phyloP scores from a whole-genome alignment of 1,139 yeast genomes.

The Saccharomyces hybrid region DNA sequence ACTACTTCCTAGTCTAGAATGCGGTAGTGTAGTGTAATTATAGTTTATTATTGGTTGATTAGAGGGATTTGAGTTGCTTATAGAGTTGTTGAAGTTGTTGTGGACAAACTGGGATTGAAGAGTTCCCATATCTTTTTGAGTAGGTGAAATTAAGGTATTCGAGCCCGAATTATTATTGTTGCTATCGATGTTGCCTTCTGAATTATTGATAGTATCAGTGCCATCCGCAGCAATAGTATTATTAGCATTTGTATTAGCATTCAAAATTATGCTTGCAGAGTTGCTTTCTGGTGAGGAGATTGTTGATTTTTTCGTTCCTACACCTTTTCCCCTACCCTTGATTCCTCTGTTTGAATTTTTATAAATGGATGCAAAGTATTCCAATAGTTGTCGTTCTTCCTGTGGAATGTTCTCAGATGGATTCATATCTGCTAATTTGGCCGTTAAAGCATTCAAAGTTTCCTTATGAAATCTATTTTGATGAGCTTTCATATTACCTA shows the following conservation, averaged over 20 bases:
- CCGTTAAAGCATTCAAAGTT: constrained; percentile 58
- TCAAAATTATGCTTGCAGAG: background rate
- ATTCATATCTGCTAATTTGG: constrained; percentile 50
- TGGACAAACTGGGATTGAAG: background rate
- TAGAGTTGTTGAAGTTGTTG: background rate
- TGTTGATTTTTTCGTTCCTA: background rate
- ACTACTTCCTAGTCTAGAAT: background rate
- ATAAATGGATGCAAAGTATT: constrained; percentile 73
- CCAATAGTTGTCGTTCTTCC: constrained; percentile 59
- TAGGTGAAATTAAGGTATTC: background rate
- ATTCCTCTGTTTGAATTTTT: constrained; percentile 87
- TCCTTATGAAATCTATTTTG: constrained; percentile 81
- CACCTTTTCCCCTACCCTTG: constrained; percentile 71
- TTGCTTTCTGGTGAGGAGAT: background rate
- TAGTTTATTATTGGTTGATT: background rate
- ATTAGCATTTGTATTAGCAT: constrained; percentile 53
- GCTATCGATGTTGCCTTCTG: constrained; percentile 38
- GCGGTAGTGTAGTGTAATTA: background rate
- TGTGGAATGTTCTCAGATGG: constrained; percentile 44
- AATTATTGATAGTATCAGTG: background rate
- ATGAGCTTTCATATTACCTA: constrained; percentile 89
- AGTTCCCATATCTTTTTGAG: background rate
- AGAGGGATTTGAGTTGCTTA: background rate
- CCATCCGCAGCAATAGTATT: constrained; percentile 29
- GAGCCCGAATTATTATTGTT: background rate